A percentile compares a stretch with the other conserved stretches of the same genome.
Conservation (phyloP, 2,329 filamentous ascomycete genomes). For the Penicillium thymicola region DNA sequence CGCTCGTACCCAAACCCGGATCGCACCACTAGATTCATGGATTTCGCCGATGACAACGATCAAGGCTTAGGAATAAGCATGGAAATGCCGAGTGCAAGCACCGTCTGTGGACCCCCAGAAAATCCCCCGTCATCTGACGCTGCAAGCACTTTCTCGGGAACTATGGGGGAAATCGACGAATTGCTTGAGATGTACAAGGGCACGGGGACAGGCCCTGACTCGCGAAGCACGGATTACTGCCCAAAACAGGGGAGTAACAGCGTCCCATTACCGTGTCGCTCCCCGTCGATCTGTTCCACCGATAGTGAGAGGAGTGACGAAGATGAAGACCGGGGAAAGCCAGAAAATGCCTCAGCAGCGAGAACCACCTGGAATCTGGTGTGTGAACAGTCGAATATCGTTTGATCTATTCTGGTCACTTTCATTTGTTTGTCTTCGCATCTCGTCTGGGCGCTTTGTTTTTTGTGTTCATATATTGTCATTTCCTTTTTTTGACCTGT, state of each 20-base stretch:
- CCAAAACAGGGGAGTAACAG: not conserved
- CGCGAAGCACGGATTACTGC: not conserved
- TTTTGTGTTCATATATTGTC: not conserved
- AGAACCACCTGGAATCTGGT: constrained; percentile 19
- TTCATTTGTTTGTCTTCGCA: not conserved
- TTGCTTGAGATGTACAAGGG: constrained; percentile 7
- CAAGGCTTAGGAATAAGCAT: not conserved
- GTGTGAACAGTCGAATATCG: constrained; percentile 8
- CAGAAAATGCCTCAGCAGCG: not conserved
- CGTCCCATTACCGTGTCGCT: not conserved
- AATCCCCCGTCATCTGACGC: not conserved
- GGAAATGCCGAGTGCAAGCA: not conserved
- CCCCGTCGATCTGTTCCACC: constrained; percentile 1
- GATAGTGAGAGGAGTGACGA: constrained; percentile 13
- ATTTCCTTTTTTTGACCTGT: not conserved
- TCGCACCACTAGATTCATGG: not conserved
- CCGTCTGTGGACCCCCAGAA: not conserved
- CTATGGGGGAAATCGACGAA: not conserved
- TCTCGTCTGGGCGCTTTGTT: not conserved
- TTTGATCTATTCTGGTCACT: not conserved
- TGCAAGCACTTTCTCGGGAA: not conserved
- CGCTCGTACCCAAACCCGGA: not conserved
- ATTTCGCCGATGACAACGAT: not conserved
- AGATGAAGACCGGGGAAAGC: not conserved
- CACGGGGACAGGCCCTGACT: constrained; percentile 1